Evolutionary conservation across 495 filamentous ascomycete species (phyloP).

Genomic region (Mytilinidion resinicola): DNA sequence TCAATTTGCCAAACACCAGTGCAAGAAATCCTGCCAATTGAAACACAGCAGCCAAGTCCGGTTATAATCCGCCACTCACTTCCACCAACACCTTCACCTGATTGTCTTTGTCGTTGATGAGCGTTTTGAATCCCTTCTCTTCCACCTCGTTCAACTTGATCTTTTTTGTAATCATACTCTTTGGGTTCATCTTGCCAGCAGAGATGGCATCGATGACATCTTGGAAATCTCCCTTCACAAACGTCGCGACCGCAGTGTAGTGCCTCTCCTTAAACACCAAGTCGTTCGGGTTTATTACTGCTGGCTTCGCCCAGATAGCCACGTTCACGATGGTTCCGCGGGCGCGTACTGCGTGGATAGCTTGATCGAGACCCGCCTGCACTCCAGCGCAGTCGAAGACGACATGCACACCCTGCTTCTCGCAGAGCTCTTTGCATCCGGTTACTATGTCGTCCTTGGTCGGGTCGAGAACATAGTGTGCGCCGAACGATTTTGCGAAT

Average conservation of each 20-base stretch:
- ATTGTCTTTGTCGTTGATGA: conserved; percentile 51
- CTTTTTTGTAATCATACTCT: conserved; percentile 53
- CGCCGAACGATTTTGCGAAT: conserved; percentile 48
- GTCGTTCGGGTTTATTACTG: conserved; percentile 46
- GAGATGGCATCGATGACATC: conserved; percentile 50
- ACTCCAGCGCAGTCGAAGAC: conserved; percentile 56
- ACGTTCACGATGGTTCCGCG: conserved; percentile 57
- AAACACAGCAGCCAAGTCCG: neutral
- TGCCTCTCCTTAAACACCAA: conserved; percentile 52
- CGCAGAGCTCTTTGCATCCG: conserved; percentile 42
- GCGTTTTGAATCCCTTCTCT: conserved; percentile 50
- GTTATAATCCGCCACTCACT: conserved; percentile 12
- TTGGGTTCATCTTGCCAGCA: conserved; percentile 47
- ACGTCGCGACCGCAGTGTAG: conserved; percentile 50
- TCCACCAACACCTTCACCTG: conserved; percentile 55
- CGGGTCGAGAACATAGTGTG: conserved; percentile 51
- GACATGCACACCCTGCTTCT: conserved; percentile 47
- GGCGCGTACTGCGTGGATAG: conserved; percentile 44
- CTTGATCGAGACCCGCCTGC: conserved; percentile 45
- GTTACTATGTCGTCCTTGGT: conserved; percentile 45
- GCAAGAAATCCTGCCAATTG: too few species aligned
- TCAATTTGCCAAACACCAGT: too few species aligned
- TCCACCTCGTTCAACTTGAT: conserved; percentile 50
- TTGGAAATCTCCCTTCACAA: conserved; percentile 49
- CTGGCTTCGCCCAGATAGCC: conserved; percentile 54